These are phyloP conservation scores for Neonectria faginata DNA, from an alignment of 2,329 filamentous ascomycete species.

Conservation along the genomic window DNA sequence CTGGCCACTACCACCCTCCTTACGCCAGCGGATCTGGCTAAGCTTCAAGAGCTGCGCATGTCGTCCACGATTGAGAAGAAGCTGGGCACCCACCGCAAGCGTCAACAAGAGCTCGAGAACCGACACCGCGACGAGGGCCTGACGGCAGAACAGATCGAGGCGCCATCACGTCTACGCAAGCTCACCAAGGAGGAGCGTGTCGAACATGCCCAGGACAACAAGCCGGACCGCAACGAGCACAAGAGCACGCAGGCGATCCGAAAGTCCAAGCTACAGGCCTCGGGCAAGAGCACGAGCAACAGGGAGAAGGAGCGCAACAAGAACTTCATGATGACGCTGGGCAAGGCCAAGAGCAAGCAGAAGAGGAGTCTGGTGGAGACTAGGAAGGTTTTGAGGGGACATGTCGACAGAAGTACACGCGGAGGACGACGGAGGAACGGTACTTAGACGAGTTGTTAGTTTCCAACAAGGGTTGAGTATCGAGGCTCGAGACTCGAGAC, in stretches of 20 bases:
- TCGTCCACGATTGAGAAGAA: slow-evolving; percentile 77
- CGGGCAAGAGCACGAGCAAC: slow-evolving; percentile 97
- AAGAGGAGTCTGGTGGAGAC: slow-evolving; percentile 94
- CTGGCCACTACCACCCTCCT: slow-evolving; percentile 94
- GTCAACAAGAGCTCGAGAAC: slow-evolving; percentile 58
- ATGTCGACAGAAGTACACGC: slow-evolving; percentile 84
- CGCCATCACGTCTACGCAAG: slow-evolving; percentile 84
- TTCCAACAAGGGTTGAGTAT: background rate
- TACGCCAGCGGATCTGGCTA: slow-evolving; percentile 94
- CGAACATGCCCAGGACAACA: slow-evolving; percentile 84
- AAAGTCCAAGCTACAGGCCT: slow-evolving; percentile 85
- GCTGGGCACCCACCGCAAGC: slow-evolving; percentile 60
- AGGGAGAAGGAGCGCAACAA: slow-evolving; percentile 97
- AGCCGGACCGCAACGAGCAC: slow-evolving; percentile 81
- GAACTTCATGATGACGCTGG: slow-evolving; percentile 98
- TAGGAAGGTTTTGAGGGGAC: slow-evolving; percentile 80
- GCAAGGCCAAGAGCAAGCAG: slow-evolving; percentile 95
- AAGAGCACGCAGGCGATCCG: slow-evolving; percentile 86
- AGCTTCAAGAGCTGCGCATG: slow-evolving; percentile 87
- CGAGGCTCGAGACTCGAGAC: background rate
- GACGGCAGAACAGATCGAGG: slow-evolving; percentile 92
- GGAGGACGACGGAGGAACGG: slow-evolving; percentile 85
- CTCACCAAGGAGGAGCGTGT: slow-evolving; percentile 90
- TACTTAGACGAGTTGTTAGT: slow-evolving; percentile 38
- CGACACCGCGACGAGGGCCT: slow-evolving; percentile 88